phyloP scores from a whole-genome alignment of 768 basidiomycete genomes.

The Leucocoprinus sp. region DNA sequence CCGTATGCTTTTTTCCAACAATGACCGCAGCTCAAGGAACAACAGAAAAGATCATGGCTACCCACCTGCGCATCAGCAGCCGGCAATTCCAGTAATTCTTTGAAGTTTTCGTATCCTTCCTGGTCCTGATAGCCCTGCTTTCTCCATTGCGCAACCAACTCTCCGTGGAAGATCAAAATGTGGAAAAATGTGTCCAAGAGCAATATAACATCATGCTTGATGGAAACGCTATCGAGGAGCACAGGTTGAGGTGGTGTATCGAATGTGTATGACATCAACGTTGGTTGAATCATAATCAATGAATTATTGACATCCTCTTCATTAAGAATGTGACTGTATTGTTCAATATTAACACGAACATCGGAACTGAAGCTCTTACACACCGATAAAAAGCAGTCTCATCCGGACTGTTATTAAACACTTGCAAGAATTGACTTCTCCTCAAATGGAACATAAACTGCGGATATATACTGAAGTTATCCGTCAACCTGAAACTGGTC shows the following conservation, averaged over 20 bases:
- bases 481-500: conserved; percentile 81
- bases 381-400: conserved; percentile 98
- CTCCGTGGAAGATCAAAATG: conserved; percentile 98
- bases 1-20: neutral
- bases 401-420: conserved; percentile 99
- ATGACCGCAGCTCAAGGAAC: too few relatives aligned
- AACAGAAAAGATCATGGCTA: neutral
- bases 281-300: conserved; percentile 99
- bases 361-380: conserved; percentile 17
- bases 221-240: conserved; percentile 93
- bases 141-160: conserved; percentile 94
- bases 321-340: conserved; percentile 78
- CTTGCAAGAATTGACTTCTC: conserved; percentile 96
- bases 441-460: conserved; percentile 99
- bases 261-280: conserved; percentile 96
- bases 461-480: conserved; percentile 98
- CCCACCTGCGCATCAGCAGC: conserved; percentile 81
- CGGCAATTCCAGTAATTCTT: conserved; percentile 83
- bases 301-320: conserved; percentile 99
- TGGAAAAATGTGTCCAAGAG: conserved; percentile 99
- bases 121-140: conserved; percentile 98
- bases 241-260: conserved; percentile 90
- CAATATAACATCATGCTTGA: conserved; percentile 93
- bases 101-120: conserved; percentile 98
- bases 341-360: conserved; percentile 1